A percentile compares a stretch with the other conserved stretches of the same genome.
Conservation (phyloP, 331 rosid genomes). For the Prunus yedoensis region DNA sequence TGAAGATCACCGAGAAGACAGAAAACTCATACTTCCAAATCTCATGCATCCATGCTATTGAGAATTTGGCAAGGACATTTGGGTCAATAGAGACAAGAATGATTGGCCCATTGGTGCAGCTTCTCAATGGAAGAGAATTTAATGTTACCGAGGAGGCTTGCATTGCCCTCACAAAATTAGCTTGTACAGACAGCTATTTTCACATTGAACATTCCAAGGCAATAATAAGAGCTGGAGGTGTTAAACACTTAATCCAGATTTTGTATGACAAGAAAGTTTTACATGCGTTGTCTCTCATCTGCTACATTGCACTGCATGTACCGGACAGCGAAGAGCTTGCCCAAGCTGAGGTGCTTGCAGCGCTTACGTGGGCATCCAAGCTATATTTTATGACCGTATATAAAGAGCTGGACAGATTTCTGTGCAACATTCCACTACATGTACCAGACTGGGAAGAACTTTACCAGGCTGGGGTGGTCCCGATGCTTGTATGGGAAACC, state of each 20-base stretch:
- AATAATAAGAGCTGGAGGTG: constrained; percentile 47
- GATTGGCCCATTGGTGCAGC: constrained; percentile 49
- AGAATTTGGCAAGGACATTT: constrained; percentile 60
- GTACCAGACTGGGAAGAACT: too few relatives aligned
- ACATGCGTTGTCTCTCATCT: constrained; percentile 43
- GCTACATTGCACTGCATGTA: constrained; percentile 56
- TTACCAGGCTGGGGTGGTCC: too few relatives aligned
- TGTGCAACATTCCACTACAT: too few relatives aligned
- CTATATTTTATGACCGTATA: too few relatives aligned
- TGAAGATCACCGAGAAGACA: constrained; percentile 39
- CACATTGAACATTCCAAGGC: constrained; percentile 60
- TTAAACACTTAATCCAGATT: constrained; percentile 50
- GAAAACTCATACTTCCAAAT: constrained; percentile 37
- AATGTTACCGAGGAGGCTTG: constrained; percentile 41
- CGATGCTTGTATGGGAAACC: too few relatives aligned
- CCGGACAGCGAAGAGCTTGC: constrained; percentile 62
- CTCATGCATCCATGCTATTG: constrained; percentile 50
- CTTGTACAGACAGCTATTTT: constrained; percentile 50
- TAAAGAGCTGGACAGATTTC: too few relatives aligned
- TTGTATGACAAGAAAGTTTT: constrained; percentile 47
- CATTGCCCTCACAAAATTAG: constrained; percentile 53
- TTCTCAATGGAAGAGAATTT: constrained; percentile 51
- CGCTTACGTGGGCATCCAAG: constrained; percentile 55
- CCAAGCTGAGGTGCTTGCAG: constrained; percentile 42
- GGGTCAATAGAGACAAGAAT: constrained; percentile 49